phyloP scores from a whole-genome alignment of 2,329 filamentous ascomycete genomes.

The Botrytis hyacinthi region DNA sequence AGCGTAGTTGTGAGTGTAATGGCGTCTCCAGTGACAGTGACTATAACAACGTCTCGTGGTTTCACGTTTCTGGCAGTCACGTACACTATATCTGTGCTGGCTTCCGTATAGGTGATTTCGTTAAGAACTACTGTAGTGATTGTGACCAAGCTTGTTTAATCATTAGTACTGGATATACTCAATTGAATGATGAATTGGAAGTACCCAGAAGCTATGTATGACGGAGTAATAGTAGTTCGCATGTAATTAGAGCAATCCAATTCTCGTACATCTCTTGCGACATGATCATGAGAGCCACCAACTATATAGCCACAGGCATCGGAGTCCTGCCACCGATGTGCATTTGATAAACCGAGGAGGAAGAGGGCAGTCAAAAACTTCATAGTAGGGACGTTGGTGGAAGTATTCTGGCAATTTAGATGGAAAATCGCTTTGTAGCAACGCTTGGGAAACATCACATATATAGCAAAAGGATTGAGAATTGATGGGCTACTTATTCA shows the following conservation, averaged over 20 bases:
- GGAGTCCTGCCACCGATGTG: conserved; percentile 6
- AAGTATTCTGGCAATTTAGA: neutral
- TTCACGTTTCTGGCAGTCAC: neutral
- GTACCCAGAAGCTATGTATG: conserved; percentile 8
- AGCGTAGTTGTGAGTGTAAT: conserved; percentile 6
- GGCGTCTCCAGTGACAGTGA: neutral
- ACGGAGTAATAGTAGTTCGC: conserved; percentile 2
- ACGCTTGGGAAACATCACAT: neutral
- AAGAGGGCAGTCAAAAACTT: neutral
- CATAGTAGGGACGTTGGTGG: neutral
- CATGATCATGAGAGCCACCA: conserved; percentile 1
- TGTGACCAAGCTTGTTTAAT: neutral
- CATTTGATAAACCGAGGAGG: conserved; percentile 1
- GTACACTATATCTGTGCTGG: conserved; percentile 8
- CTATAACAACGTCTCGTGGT: neutral
- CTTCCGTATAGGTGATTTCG: conserved; percentile 5
- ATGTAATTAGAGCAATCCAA: conserved; percentile 13
- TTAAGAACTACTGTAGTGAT: neutral
- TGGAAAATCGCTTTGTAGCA: neutral
- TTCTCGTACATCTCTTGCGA: conserved; percentile 8
- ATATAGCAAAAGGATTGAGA: neutral
- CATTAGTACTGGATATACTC: neutral
- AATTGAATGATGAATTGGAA: neutral
- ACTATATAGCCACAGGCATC: conserved; percentile 1
- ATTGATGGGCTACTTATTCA: neutral